Evolutionary conservation across 176 grass and related monocot species (phyloP), one percentile per base, ranked within the genome.

Genomic region (Olyra latifolia): DNA sequence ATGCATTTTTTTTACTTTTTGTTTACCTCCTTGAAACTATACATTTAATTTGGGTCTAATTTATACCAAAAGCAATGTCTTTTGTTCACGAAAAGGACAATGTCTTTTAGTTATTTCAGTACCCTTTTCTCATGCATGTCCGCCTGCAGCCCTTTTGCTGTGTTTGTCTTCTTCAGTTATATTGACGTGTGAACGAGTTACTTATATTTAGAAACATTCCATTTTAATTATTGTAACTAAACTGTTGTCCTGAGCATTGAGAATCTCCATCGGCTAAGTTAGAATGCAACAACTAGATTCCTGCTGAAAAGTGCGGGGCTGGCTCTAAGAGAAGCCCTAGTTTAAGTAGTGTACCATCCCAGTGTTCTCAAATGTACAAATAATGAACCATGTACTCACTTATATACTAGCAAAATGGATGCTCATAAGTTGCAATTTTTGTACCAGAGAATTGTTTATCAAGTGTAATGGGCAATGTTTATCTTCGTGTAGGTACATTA

Each of bases 401-500:
- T 58, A 52, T 30, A 54, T 23, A 60, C 13, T 24, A 75, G 19
- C 13, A 54, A 43, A 19, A 62, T 80, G 61, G 53, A 69, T 69
- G 61, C 53, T 62, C 16, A 53, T 1, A 42, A 45, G 7, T 23
- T 75, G 19, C 54, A 45, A 41, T 70, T 63, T n/a, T 8, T 52
- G 17, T 69, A 38, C 19, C 4, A 66, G 30, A 44, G 32, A 64
- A 41, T 13, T 45, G 40, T 50, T 67, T 58, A 27, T 80, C 47
- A 52, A 76, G 55, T 57, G 62, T 84, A 71, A 67, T 69, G 30
- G 75, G 47, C 4, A 1, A 32, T 83, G 17, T 23, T 46, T 85
- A 67, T 69, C 64, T 72, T 77, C 80, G 24, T 89, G 41, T 90
- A 99, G 96, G 78, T 99, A 84, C 96, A 99, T 78, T 99, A 99